These are phyloP conservation scores for Phytophthora europaea DNA, from an alignment of 352 stramenopile species.

Conservation along the genomic window DNA sequence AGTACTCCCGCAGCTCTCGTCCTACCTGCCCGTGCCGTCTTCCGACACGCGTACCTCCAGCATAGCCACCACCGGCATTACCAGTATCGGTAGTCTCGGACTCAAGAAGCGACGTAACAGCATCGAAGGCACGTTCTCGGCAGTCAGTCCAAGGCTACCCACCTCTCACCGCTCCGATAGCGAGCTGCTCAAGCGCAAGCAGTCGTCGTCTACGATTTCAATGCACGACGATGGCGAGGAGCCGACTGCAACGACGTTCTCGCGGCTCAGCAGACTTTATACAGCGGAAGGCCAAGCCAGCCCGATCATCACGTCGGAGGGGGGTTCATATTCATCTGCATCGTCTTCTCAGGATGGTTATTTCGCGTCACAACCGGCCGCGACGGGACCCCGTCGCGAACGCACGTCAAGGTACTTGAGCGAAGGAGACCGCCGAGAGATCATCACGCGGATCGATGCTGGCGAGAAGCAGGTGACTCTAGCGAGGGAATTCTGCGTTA, in stretches of 20 bases:
- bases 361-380: slow-evolving; percentile 26
- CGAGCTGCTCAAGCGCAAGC: slow-evolving; percentile 30
- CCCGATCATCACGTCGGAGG: slow-evolving; percentile 8
- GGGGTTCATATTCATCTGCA: slow-evolving; percentile 23
- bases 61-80: slow-evolving; percentile 15
- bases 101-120: slow-evolving; percentile 34
- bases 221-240: background rate
- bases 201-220: slow-evolving; percentile 2
- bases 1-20: slow-evolving; percentile 32
- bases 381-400: slow-evolving; percentile 26
- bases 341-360: slow-evolving; percentile 26
- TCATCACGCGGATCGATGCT: slow-evolving; percentile 55
- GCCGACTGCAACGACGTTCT: slow-evolving; percentile 5
- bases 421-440: slow-evolving; percentile 39
- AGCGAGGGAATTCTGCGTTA: slow-evolving; percentile 59
- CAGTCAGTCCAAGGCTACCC: slow-evolving; percentile 11
- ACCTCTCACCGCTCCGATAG: slow-evolving; percentile 12
- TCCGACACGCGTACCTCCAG: slow-evolving; percentile 16
- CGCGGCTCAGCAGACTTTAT: slow-evolving; percentile 24
- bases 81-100: slow-evolving; percentile 10
- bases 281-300: slow-evolving; percentile 10
- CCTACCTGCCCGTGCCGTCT: slow-evolving; percentile 28
- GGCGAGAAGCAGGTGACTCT: slow-evolving; percentile 63
- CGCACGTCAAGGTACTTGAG: slow-evolving; percentile 41
- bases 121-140: slow-evolving; percentile 26